Evolutionary conservation across 148 eudicot species (phyloP).

Genomic region (Drosera capensis): DNA sequence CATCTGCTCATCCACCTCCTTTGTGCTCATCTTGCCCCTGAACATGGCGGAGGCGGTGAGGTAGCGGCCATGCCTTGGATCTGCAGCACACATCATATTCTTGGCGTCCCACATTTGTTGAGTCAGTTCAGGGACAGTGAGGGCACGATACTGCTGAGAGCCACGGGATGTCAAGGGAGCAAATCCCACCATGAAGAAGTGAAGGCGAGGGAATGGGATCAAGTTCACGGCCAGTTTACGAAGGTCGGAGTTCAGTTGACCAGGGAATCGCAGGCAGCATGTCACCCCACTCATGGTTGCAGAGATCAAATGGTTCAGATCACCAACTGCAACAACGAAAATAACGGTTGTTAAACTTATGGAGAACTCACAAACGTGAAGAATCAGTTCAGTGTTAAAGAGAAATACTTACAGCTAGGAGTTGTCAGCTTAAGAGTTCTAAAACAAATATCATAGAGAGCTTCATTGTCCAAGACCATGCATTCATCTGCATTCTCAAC

Average conservation of each 20-base stretch:
- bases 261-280: constrained; percentile 58
- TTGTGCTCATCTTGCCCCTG: constrained; percentile 66
- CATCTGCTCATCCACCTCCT: constrained; percentile 58
- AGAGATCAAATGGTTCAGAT: constrained; percentile 58
- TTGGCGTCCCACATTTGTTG: constrained; percentile 80
- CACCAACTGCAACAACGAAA: constrained; percentile 40
- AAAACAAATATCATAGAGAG: constrained; percentile 52
- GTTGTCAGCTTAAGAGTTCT: constrained; percentile 57
- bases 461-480: constrained; percentile 49
- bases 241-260: constrained; percentile 44
- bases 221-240: constrained; percentile 34
- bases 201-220: constrained; percentile 43
- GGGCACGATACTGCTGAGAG: constrained; percentile 69
- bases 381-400: background rate
- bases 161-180: constrained; percentile 68
- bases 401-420: constrained; percentile 51
- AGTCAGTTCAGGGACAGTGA: constrained; percentile 65
- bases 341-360: background rate
- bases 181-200: constrained; percentile 67
- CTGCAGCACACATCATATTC: constrained; percentile 86
- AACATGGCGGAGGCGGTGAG: constrained; percentile 78
- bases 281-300: constrained; percentile 77
- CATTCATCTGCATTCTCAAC: constrained; percentile 76
- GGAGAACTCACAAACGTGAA: background rate
- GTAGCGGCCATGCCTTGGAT: constrained; percentile 66